phyloP scores from a whole-genome alignment of 2,329 filamentous ascomycete species.

The Colletotrichum sp. region DNA sequence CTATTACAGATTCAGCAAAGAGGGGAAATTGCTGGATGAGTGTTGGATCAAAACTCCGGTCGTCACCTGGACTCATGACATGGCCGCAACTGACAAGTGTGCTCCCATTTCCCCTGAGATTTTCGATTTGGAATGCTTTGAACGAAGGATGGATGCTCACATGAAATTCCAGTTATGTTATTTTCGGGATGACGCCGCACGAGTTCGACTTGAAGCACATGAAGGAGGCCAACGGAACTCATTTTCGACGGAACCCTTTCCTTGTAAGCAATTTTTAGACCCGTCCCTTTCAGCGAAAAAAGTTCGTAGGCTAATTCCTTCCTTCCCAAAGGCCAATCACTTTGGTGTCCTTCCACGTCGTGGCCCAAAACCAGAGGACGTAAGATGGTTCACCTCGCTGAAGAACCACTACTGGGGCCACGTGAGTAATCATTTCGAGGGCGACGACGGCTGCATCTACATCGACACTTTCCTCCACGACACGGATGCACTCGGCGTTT shows the following conservation, averaged over 20 bases:
- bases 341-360: neutral
- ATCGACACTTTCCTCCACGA: neutral
- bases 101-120: neutral
- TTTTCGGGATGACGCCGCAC: neutral
- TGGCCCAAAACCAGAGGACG: rapidly evolving
- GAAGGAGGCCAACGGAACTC: neutral
- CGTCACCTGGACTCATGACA: neutral
- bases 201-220: neutral
- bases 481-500: neutral
- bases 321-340: rapidly evolving
- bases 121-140: rapidly evolving
- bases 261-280: neutral
- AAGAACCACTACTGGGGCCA: neutral
- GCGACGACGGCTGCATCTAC: neutral
- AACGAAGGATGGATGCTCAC: rapidly evolving
- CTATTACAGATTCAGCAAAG: neutral
- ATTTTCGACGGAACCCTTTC: neutral
- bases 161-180: neutral
- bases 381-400: neutral
- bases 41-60: neutral
- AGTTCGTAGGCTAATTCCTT: neutral
- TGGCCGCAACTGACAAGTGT: neutral
- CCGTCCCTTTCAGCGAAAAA: too few species aligned
- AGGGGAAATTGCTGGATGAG: neutral
- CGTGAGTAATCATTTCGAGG: neutral